Base-by-base conservation (phyloP, 306 rosid species). In the Vigna reflexopilosa region DNA sequence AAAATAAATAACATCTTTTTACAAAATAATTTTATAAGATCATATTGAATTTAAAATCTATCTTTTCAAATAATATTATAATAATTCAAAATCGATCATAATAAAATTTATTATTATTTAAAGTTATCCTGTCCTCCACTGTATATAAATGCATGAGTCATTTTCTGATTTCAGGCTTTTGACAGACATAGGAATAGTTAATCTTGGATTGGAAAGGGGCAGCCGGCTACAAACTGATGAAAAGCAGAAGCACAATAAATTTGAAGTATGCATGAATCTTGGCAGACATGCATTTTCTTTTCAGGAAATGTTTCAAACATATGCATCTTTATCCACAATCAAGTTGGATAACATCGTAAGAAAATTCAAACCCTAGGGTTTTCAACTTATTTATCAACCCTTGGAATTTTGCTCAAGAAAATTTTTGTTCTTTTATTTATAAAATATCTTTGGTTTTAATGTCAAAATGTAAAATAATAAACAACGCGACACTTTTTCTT, bases 261-360 rank as follows among this genome's bases (percentile, higher is more conserved):
- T 32, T 58, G 63, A 11, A 54, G 28, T 26, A 26, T 75, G 80
- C 71, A 67, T 67, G 76, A 58, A 81, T 74, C 80, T 80, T 28
- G 34, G 4, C 55, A 16, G 44, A 15, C 45, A 44, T 55, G 4
- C 20, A 28, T 30, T 59, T 59, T 56, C 40, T 44, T 17, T 80
- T 80, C 4, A 59, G 45, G 48, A 65, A 65, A 14, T 28, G 22
- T 22, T 13, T 28, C 30, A 73, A 44, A 9, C n/a, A 26, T 34
- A 36, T 42, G 68, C 59, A 45, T 52, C 44, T 15, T 22, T 55
- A 7, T 10, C 58, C 73, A 28, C 34, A 6, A 69, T 69, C 20
- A 58, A 47, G 40, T 67, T 57, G 36, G 76, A 16, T 57, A 47
- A 17, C 1, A 57, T 57, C 56, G 48, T 44, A 45, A 12, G 50